These are phyloP conservation scores for Aspergillus costaricaensis DNA, from an alignment of 2,329 filamentous ascomycete genomes.

Conservation along the genomic window DNA sequence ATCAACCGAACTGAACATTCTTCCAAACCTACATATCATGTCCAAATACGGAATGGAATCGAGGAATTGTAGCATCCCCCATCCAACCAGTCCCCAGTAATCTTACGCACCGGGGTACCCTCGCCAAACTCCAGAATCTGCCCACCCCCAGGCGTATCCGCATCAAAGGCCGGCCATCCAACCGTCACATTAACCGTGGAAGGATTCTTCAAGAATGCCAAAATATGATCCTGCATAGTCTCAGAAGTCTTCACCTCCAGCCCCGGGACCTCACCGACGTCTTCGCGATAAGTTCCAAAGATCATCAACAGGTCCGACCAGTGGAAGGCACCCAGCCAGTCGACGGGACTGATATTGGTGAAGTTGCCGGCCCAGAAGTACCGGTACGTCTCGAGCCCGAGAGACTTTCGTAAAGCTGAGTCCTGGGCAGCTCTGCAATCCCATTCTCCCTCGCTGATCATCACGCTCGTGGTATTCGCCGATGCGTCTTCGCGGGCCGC, in stretches of 20 bases:
- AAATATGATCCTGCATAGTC: constrained; percentile 27
- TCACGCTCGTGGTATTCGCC: constrained; percentile 16
- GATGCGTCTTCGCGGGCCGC: constrained; percentile 18
- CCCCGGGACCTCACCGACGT: constrained; percentile 13
- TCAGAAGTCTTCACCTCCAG: constrained; percentile 21
- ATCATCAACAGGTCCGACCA: constrained; percentile 29
- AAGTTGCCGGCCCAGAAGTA: constrained; percentile 47
- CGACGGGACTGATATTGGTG: constrained; percentile 41
- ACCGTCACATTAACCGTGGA: constrained; percentile 5
- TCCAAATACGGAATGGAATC: constrained; percentile 27
- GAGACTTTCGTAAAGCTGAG: constrained; percentile 6
- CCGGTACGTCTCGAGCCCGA: constrained; percentile 37
- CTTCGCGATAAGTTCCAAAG: constrained; percentile 23
- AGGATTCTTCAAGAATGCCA: constrained; percentile 28
- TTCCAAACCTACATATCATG: neutral
- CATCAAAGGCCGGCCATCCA: constrained; percentile 17
- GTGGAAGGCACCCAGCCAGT: constrained; percentile 50
- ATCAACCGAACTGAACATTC: neutral
- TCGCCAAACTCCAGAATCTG: constrained; percentile 7
- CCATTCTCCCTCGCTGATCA: constrained; percentile 11
- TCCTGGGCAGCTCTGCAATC: constrained; percentile 15
- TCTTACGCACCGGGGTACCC: neutral
- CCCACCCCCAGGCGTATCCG: constrained; percentile 24
- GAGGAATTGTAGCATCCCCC: constrained; percentile 4
- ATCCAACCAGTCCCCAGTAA: constrained; percentile 5